Base-by-base conservation (phyloP, 2,329 filamentous ascomycete species). In the Fusarium compactum region DNA sequence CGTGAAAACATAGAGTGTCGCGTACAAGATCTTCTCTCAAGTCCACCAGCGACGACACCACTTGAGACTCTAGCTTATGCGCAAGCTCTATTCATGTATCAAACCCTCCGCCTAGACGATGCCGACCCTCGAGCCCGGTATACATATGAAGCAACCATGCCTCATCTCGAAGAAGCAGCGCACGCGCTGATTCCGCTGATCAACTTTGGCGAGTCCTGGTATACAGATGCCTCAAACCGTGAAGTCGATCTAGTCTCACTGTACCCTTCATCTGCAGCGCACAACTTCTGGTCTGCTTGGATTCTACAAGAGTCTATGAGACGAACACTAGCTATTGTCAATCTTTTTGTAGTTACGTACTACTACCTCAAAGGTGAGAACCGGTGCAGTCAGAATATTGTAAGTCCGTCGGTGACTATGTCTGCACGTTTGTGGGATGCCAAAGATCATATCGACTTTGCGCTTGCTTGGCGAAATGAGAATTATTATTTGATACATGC, bases 91-190 rank as follows among this genome's bases (percentile, higher is more conserved):
- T 48, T 61, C 3, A 48, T 61, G 1, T 61, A 58, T 18, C 58
- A 61, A 8, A 30, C 46, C 0, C 12, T 61, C 0, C 58, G 58
- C 0, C 2, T 61, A 10, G 7, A 20, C 0, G 58, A 61, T 0
- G 48, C 44, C 8, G 58, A 61, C 2, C 10, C 27, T 14, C 25
- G 53, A 0, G 15, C 41, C 4, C 41, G 41, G 3, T 25, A 0
- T 14, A 38, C 3, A 16, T 61, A 61, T 5, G 53, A 61, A 43
- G 15, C 43, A 1, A 61, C 43, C 11, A 61, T 61, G 53, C 58
- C 58, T 10, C 58, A 61, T n/a, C 58, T 61, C 1, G 58, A 61
- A n/a, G 58, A 61, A 25, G 58, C 58, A 11, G 45, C 43, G 4
- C 30, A 58, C 9, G 32, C 43, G 0, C 22, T 61, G 0, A 34